Base-by-base conservation (phyloP, 306 rosid species). In the Begonia masoniana region DNA sequence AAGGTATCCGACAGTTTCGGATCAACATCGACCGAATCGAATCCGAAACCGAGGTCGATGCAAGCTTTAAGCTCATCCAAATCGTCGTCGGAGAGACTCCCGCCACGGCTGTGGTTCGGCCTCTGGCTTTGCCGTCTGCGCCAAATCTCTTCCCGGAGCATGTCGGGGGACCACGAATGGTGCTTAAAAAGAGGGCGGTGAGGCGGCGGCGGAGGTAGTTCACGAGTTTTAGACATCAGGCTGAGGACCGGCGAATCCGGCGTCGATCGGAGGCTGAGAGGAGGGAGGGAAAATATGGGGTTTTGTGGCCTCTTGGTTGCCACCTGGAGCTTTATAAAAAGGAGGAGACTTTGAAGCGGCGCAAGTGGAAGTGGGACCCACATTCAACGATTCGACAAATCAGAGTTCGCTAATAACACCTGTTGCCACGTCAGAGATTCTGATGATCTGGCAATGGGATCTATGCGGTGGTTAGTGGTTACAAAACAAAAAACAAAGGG, bases 51-150 rank as follows among this genome's bases (percentile, higher is more conserved):
- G 31, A 92, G 70, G 24, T 86, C 99, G 56, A 92, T 72, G 58
- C 99, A 92, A 1, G 93, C 99, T 35, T 92, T 92, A 62, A 92
- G 87, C 54, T 92, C 96, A 17, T 86, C 86, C 0, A 86, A 78
- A 45, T 86, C 95, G 56, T 83, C 95, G 39, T 92, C 95, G 6
- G 96, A 83, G 13, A 86, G 86, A 74, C 96, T 86, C 76, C 65
- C 77, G 69, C 77, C 81, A 12, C 94, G 72, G 1, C 84, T 74
- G 60, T 76, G 77, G 55, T 75, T 83, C 70, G 15, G 49, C 49
- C 74, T 63, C 77, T 76, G 78, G 16, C 78, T 73, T 62, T 83
- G 75, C 19, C 96, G 80, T n/a, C 94, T 78, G 21, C 78, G 79
- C 99, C 99, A 91, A 0, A 84, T 88, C 72, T 86, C 92, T 13